These are phyloP conservation scores for Pseudofabraea citricarpa DNA, from an alignment of 2,329 filamentous ascomycete genomes.

Conservation along the genomic window DNA sequence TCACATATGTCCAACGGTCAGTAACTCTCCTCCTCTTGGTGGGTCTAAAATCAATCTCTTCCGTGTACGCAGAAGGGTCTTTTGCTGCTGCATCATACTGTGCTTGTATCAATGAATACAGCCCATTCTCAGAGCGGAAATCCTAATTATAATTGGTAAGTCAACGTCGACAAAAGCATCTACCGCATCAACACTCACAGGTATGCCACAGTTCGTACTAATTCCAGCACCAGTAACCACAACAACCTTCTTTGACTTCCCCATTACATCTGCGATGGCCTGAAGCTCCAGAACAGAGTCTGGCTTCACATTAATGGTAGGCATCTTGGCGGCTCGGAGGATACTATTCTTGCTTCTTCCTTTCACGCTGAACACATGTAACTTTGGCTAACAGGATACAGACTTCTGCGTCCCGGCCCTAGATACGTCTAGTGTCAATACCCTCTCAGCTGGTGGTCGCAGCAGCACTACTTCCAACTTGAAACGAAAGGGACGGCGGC, in stretches of 20 bases:
- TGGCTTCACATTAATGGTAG: conserved; percentile 24
- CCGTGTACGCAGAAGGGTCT: conserved; percentile 30
- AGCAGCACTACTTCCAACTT: too few relatives aligned
- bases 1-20: conserved; percentile 23
- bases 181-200: too few relatives aligned
- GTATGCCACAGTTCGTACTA: conserved; percentile 72
- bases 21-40: conserved; percentile 24
- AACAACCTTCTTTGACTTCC: conserved; percentile 63
- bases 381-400: too few relatives aligned
- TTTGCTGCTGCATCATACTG: conserved; percentile 51
- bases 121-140: conserved; percentile 66
- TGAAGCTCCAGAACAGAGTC: conserved; percentile 40
- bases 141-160: conserved; percentile 41
- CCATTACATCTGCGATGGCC: conserved; percentile 58
- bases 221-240: conserved; percentile 70
- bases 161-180: not conserved
- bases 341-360: too few relatives aligned
- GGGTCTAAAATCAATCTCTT: conserved; percentile 28
- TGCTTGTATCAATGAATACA: conserved; percentile 68
- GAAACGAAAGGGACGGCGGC: too few relatives aligned
- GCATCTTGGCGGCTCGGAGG: conserved; percentile 18
- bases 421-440: too few relatives aligned
- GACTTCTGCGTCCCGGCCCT: too few relatives aligned
- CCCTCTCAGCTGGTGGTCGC: too few relatives aligned
- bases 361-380: too few relatives aligned